These are phyloP conservation scores for Suillus hirtellus DNA, from an alignment of 768 basidiomycete species.

Conservation along the genomic window DNA sequence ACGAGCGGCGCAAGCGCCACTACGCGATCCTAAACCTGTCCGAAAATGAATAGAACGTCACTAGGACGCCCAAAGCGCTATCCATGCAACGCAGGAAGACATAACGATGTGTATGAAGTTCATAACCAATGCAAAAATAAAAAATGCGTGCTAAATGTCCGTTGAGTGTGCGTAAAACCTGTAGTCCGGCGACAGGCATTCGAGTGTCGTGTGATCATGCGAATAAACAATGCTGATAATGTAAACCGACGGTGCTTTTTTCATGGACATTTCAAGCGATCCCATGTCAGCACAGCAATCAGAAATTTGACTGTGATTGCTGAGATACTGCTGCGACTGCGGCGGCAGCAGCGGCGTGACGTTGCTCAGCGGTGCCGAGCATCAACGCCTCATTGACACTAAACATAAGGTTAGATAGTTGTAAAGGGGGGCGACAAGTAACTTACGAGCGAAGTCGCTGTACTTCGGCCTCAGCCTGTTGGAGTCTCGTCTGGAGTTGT, in stretches of 20 bases:
- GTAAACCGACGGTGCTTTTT: slow-evolving; percentile 34
- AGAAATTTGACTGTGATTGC: slow-evolving; percentile 42
- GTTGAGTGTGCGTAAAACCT: slow-evolving; percentile 55
- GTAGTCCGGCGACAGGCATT: slow-evolving; percentile 54
- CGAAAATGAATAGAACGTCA: slow-evolving; percentile 25
- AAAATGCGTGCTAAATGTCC: slow-evolving; percentile 41
- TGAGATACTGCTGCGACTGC: slow-evolving; percentile 55
- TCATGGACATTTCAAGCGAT: slow-evolving; percentile 16
- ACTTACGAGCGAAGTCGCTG: slow-evolving; percentile 67
- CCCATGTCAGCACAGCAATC: slow-evolving; percentile 36
- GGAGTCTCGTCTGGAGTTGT: slow-evolving; percentile 73
- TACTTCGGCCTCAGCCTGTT: slow-evolving; percentile 79
- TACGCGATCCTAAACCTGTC: slow-evolving; percentile 37
- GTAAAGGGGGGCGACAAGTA: slow-evolving; percentile 1
- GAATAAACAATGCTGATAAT: slow-evolving; percentile 40
- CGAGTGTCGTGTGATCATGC: slow-evolving; percentile 40
- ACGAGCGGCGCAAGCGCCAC: slow-evolving; percentile 49
- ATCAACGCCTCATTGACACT: slow-evolving; percentile 88
- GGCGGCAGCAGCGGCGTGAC: slow-evolving; percentile 58
- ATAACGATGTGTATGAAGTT: slow-evolving; percentile 27
- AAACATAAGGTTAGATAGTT: slow-evolving; percentile 4
- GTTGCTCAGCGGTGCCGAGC: slow-evolving; percentile 79
- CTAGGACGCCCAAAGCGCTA: slow-evolving; percentile 19
- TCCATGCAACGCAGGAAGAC: slow-evolving; percentile 25
- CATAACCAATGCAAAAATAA: slow-evolving; percentile 46